These are phyloP conservation scores for Schizothecium vesticola DNA, from an alignment of 495 filamentous ascomycete genomes.

Conservation along the genomic window DNA sequence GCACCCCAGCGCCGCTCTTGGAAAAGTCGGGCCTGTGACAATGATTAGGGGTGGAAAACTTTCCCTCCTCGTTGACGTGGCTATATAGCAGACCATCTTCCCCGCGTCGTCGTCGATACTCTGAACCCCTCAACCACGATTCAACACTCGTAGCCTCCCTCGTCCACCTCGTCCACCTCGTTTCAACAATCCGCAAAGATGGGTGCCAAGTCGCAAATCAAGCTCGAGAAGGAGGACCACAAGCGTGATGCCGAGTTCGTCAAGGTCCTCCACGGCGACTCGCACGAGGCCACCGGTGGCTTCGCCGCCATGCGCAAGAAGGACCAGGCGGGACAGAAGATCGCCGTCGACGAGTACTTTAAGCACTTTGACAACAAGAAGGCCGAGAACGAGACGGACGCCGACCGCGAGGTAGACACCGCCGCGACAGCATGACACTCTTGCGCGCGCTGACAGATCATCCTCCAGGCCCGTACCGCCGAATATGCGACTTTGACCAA, in stretches of 20 bases:
- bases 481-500: conserved; percentile 94
- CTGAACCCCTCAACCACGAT: neutral
- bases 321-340: conserved; percentile 73
- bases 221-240: conserved; percentile 80
- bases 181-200: conserved; percentile 44
- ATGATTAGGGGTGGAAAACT: conserved; percentile 11
- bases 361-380: conserved; percentile 98
- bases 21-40: neutral
- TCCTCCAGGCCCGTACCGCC: conserved; percentile 61
- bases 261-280: conserved; percentile 85
- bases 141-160: conserved; percentile 2
- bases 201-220: conserved; percentile 46
- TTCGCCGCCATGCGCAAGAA: conserved; percentile 82
- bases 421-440: neutral
- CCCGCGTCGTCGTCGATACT: neutral
- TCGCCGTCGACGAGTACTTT: conserved; percentile 96
- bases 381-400: conserved; percentile 75
- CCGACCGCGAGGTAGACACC: conserved; percentile 62
- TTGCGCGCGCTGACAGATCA: conserved; percentile 12
- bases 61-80: conserved; percentile 5
- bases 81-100: conserved; percentile 3
- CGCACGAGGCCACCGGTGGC: conserved; percentile 63
- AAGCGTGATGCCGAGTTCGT: conserved; percentile 89
- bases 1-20: neutral
- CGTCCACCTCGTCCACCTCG: neutral